Evolutionary conservation across 257 asterid species (phyloP).

Genomic region (Vinca minor): DNA sequence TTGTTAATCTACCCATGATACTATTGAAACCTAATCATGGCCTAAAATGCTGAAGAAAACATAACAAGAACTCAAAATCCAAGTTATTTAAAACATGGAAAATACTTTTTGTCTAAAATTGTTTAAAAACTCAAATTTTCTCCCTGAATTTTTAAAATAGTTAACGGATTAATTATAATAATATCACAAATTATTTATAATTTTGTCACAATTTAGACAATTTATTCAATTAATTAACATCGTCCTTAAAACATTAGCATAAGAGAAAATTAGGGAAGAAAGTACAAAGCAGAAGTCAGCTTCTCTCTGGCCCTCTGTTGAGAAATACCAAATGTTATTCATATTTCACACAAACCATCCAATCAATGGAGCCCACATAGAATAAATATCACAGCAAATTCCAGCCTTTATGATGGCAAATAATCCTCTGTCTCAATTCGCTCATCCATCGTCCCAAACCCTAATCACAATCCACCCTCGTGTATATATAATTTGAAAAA

Average conservation of each 20-base stretch:
- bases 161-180: too few relatives aligned
- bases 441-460: too few relatives aligned
- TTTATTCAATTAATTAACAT: too few relatives aligned
- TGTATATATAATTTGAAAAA: too few relatives aligned
- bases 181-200: too few relatives aligned
- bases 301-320: background rate
- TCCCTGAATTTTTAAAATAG: too few relatives aligned
- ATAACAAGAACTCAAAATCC: background rate
- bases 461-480: too few relatives aligned
- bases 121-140: too few relatives aligned
- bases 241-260: background rate
- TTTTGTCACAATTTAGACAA: too few relatives aligned
- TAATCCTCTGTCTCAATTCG: conserved; percentile 8
- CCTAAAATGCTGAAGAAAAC: conserved; percentile 2
- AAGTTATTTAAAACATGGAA: too few relatives aligned
- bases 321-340: conserved; percentile 13
- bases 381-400: conserved; percentile 28
- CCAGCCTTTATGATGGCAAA: conserved; percentile 20
- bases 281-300: background rate
- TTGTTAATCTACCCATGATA: conserved; percentile 14
- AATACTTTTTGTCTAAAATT: too few relatives aligned
- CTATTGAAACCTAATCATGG: conserved; percentile 15
- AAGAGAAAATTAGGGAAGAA: background rate
- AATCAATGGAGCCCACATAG: conserved; percentile 22
- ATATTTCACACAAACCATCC: conserved; percentile 15